Base-by-base conservation (phyloP, 306 rosid genomes). In the Cucurbita moschata region DNA sequence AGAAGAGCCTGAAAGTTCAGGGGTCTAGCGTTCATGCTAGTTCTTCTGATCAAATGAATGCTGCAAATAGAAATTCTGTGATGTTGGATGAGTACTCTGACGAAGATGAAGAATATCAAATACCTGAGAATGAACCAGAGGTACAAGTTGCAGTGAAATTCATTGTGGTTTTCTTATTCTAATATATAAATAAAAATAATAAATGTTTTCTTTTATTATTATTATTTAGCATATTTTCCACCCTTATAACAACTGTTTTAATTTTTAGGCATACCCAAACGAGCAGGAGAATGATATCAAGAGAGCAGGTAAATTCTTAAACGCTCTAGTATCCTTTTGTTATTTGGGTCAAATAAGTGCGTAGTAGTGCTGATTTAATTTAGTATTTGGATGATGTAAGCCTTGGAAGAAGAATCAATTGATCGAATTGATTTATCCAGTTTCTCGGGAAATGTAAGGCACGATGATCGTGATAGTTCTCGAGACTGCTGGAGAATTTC, bases 401-500 rank as follows among this genome's bases (percentile, higher is more conserved):
- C 79, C 40, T 71, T 88, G 85, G 97, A 87, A 79, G 98, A 93
- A 86, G 99, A 94, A 79, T 86, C 97, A 3, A 85, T 55, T 37
- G 79, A 78, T 71, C 86, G 73, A 81, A 89, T 94, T 68, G 99
- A 94, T 83, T 84, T 88, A 47, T 89, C 99, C 71, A 91, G 91
- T 59, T 94, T 91, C 80, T 85, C 92, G 83, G 97, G 99, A 66
- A 91, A 87, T 72, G 77, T 94, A 75, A 86, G 89, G 74, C 92
- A 54, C 62, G 85, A 89, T 79, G 88, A 91, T 65, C 94, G 84
- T 54, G 99, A 94, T 75, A 88, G 80, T 55, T 86, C 92, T 65
- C 96, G 99, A 80, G 92, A 94, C 71, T 94, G 99, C 88, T 94
- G 99, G 99, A 87, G 74, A 79, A 80, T 94, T 80, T 89, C 97